These are phyloP conservation scores for Climacium dendroides DNA, from an alignment of 225 moss, liverwort and hornwort genomes.

Conservation along the genomic window DNA sequence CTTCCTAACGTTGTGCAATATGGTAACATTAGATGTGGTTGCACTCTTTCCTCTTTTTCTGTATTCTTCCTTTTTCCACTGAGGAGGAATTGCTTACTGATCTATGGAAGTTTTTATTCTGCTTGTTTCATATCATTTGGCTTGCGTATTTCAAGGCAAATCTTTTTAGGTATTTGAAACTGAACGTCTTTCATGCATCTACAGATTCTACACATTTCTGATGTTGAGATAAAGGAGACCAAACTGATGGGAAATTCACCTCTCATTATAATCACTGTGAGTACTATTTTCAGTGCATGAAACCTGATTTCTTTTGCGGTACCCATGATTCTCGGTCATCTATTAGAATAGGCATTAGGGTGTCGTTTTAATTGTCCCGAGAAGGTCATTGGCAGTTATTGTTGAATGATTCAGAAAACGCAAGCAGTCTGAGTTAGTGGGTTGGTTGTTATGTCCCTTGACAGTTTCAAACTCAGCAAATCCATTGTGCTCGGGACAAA, in stretches of 20 bases:
- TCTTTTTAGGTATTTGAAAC: background rate
- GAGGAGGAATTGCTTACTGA: background rate
- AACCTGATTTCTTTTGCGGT: background rate
- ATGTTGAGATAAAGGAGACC: constrained; percentile 92
- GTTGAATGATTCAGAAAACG: background rate
- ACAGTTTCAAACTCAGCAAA: constrained; percentile 97
- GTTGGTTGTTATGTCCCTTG: background rate
- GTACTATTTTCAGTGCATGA: background rate
- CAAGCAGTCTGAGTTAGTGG: background rate
- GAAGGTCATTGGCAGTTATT: background rate
- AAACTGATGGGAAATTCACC: constrained; percentile 91
- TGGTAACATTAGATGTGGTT: background rate
- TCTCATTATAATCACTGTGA: constrained; percentile 82
- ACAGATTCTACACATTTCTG: constrained; percentile 96
- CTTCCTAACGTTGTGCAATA: background rate
- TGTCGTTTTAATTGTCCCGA: background rate
- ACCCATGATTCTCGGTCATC: background rate
- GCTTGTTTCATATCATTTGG: background rate
- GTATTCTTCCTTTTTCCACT: background rate
- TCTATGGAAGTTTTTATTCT: background rate
- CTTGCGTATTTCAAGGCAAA: background rate
- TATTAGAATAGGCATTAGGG: background rate
- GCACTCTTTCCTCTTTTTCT: background rate
- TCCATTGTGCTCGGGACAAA: constrained; percentile 88
- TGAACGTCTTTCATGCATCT: background rate